phyloP scores from a whole-genome alignment of 345 rosid species.

The Passiflora organensis region DNA sequence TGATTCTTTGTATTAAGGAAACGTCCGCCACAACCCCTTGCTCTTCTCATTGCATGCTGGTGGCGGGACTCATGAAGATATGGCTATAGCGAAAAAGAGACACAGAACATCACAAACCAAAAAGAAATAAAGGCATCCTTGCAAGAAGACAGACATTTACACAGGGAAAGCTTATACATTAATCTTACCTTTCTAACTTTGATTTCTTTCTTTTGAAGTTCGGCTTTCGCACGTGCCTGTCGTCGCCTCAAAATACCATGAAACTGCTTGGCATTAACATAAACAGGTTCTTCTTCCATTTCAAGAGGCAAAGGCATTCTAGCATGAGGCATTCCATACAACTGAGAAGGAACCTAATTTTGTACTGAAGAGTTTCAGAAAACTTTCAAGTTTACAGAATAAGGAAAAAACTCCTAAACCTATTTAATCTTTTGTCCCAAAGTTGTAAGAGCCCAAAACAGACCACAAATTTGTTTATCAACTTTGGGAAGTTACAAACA shows the following conservation, averaged over 20 bases:
- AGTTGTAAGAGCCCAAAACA: too few species aligned
- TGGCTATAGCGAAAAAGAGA: too few species aligned
- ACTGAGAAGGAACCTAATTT: slow-evolving; percentile 35
- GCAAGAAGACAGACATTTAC: too few species aligned
- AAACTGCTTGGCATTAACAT: slow-evolving; percentile 70
- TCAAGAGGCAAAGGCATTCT: slow-evolving; percentile 68
- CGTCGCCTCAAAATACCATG: slow-evolving; percentile 65
- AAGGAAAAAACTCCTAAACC: too few species aligned
- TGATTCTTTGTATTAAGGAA: slow-evolving; percentile 51
- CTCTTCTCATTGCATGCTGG: slow-evolving; percentile 66
- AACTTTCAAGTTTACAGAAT: too few species aligned
- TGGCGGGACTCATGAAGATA: slow-evolving; percentile 79
- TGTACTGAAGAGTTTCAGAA: slow-evolving; percentile 4
- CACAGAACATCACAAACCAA: too few species aligned
- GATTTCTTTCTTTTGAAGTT: slow-evolving; percentile 48
- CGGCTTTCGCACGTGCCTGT: slow-evolving; percentile 69
- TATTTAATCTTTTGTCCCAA: too few species aligned
- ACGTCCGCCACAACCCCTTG: slow-evolving; percentile 71
- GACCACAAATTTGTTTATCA: too few species aligned
- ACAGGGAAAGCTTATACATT: too few species aligned
- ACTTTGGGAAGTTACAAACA: too few species aligned
- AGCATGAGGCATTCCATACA: slow-evolving; percentile 45
- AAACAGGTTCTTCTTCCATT: slow-evolving; percentile 70
- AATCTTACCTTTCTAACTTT: slow-evolving; percentile 56
- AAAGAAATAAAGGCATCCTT: not conserved